Base-by-base conservation (phyloP, 441 rosid species). In the Populus hybrid region DNA sequence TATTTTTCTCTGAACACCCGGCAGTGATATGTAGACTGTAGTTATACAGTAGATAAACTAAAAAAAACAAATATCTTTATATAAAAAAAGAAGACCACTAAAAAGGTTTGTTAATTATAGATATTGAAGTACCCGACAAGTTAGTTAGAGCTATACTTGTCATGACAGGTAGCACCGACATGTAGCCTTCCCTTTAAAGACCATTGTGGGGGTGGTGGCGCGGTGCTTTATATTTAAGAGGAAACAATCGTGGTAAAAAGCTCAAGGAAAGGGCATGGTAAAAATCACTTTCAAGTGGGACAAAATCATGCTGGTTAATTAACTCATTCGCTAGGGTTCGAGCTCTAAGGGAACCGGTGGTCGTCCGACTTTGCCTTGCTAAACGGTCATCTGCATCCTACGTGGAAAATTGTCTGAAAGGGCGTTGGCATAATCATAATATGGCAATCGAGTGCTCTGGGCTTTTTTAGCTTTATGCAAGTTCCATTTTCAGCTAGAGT, bases 261-360 rank as follows among this genome's bases (percentile, higher is more conserved):
- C 40, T 8, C 53, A 7, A 36, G 40, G 32, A 53, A 72, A 61
- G 53, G 75, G 66, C 11, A 0, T 18, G 24, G 38, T 34, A 61
- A 59, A 34, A 57, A 57, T 53, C 75, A n/a, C 68, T n/a, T 61
- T 64, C n/a, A 63, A 38, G 35, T 4, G 61, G 70, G 61, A 64
- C 59, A 64, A 24, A 64, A 74, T 74, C 69, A 74, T 74, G 10
- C 9, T 64, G 38, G 21, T 74, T 38, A 38, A 57, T 36, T 36
- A 36, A 72, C 66, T 19, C 75, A 19, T 46, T 73, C 50, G 7
- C 67, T 23, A 38, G 5, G 36, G 61, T 59, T 57, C 35, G 46
- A 74, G 28, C 34, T 73, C 32, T 6, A 35, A 35, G 6, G 38
- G 38, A 35, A 30, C 32, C 32, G 38, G 38, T 35, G 38, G 8